Evolutionary conservation across 495 filamentous ascomycete genomes (phyloP).

Genomic region (Podospora pseudocomata): DNA sequence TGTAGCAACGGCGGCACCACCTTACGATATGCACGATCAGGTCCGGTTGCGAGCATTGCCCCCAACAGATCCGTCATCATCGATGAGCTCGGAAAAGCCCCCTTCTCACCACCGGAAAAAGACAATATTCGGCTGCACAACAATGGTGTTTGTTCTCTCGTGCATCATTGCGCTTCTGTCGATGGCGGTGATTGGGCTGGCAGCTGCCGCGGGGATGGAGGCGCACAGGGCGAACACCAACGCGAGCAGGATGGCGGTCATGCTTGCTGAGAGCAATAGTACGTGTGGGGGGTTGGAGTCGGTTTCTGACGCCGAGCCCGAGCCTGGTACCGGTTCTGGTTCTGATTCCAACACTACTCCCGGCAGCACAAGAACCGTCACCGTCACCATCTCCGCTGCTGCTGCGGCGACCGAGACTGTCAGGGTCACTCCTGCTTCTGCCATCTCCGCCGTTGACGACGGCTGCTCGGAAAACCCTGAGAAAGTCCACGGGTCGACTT

Average conservation of each 20-base stretch:
- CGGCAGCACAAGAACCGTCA: not conserved
- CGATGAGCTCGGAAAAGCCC: not conserved
- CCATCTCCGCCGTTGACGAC: constrained; percentile 28
- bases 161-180: constrained; percentile 40
- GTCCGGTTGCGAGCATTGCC: not conserved
- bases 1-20: constrained; percentile 6
- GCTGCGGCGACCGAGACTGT: constrained; percentile 15
- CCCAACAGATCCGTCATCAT: not conserved
- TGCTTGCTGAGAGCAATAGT: constrained; percentile 13
- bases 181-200: constrained; percentile 42
- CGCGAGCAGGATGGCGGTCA: constrained; percentile 25
- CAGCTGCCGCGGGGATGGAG: constrained; percentile 42
- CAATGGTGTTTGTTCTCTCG: constrained; percentile 41
- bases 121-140: constrained; percentile 35
- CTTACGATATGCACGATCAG: constrained; percentile 8
- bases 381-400: not conserved
- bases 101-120: not conserved
- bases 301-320: not conserved
- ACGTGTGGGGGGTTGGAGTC: not conserved
- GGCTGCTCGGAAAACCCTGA: constrained; percentile 35
- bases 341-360: not conserved
- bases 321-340: not conserved
- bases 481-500: constrained; percentile 30
- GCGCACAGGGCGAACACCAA: constrained; percentile 39
- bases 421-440: constrained; percentile 22